A percentile compares a stretch with the other conserved stretches of the same genome.
Evolutionary conservation across 441 rosid genomes (phyloP).

Genomic region (Eutrema salsugineum): DNA sequence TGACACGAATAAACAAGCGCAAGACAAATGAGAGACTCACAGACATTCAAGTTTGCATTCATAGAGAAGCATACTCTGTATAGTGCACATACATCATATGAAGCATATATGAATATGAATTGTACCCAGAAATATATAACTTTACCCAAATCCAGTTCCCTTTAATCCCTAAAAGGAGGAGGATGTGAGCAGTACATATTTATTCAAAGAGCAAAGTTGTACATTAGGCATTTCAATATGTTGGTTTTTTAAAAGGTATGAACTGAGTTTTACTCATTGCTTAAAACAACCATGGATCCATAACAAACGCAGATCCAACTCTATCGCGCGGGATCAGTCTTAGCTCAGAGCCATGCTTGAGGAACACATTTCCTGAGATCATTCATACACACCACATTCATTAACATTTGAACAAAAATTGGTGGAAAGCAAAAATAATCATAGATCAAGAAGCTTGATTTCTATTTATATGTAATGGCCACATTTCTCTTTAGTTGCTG

Average conservation of each 20-base stretch:
- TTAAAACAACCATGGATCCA: slow-evolving; percentile 12
- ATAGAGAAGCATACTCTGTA: not conserved
- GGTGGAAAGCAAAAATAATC: no score
- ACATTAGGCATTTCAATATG: not conserved
- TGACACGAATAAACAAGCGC: not conserved
- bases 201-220: slow-evolving; percentile 14
- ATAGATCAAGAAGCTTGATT: no score
- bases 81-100: not conserved
- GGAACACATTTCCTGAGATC: slow-evolving; percentile 80
- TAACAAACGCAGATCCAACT: slow-evolving; percentile 59
- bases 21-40: not conserved
- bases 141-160: not conserved
- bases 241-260: not conserved
- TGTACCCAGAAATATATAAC: not conserved
- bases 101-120: not conserved
- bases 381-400: slow-evolving; percentile 36
- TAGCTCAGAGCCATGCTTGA: slow-evolving; percentile 94
- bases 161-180: not conserved
- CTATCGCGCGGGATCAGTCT: slow-evolving; percentile 94
- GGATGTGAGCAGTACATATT: slow-evolving; percentile 8
- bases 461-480: no score
- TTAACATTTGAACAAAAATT: not conserved
- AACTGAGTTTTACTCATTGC: not conserved
- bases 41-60: not conserved
- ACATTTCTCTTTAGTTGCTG: no score